phyloP scores from a whole-genome alignment of 768 basidiomycete genomes.

The Amanita rimosa region DNA sequence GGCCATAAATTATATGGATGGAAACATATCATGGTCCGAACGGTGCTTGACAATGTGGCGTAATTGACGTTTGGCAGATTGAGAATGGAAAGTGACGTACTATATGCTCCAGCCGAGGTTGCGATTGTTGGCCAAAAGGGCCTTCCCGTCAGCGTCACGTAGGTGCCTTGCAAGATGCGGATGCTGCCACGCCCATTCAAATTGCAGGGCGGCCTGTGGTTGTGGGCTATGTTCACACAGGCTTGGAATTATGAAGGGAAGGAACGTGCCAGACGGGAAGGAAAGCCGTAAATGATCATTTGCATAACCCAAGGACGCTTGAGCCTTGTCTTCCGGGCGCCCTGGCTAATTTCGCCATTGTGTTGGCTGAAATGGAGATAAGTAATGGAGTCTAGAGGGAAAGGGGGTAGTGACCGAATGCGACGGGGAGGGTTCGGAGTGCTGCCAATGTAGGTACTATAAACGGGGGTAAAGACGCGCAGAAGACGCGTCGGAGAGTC shows the following conservation, averaged over 20 bases:
- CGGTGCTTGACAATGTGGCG: constrained; percentile 38
- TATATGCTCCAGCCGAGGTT: constrained; percentile 33
- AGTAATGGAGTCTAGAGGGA: neutral
- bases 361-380: constrained; percentile 39
- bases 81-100: constrained; percentile 20
- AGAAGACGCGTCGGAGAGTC: constrained; percentile 5
- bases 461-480: neutral
- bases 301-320: constrained; percentile 75
- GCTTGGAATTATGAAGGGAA: neutral
- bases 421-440: constrained; percentile 57
- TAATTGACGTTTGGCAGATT: neutral
- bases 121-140: constrained; percentile 22
- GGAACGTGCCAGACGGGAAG: constrained; percentile 41
- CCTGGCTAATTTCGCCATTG: constrained; percentile 65
- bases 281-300: constrained; percentile 79
- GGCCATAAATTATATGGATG: constrained; percentile 69
- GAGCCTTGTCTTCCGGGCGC: constrained; percentile 53
- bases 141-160: constrained; percentile 28
- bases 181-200: constrained; percentile 86
- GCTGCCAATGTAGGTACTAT: constrained; percentile 68
- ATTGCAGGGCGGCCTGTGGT: constrained; percentile 55
- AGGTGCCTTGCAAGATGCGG: constrained; percentile 60
- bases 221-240: neutral
- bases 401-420: constrained; percentile 31
- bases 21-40: constrained; percentile 47